Conservation (phyloP, 345 rosid genomes). For the Hypericum androsaemum region DNA sequence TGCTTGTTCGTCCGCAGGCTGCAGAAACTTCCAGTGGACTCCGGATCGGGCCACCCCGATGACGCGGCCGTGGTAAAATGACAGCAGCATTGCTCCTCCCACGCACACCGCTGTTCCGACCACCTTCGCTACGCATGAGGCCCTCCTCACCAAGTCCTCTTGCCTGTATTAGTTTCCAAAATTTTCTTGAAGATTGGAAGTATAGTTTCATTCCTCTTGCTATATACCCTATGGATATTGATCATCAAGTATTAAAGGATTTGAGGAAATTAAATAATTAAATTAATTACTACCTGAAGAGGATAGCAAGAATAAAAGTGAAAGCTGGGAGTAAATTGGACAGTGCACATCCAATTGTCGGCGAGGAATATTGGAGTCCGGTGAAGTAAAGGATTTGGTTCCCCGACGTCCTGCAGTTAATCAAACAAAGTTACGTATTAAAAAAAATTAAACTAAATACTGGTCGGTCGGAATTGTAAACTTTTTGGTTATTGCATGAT, state of each 20-base stretch:
- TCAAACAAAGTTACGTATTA: too few species aligned
- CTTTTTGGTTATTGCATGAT: too few species aligned
- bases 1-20: constrained; percentile 19
- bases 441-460: too few species aligned
- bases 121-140: constrained; percentile 44
- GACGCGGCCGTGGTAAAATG: constrained; percentile 67
- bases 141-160: background rate
- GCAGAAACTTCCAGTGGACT: constrained; percentile 68
- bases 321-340: constrained; percentile 65
- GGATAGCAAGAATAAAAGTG: constrained; percentile 67
- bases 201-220: too few species aligned
- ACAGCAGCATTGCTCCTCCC: constrained; percentile 83
- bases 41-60: constrained; percentile 48
- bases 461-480: too few species aligned
- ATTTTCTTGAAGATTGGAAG: too few species aligned
- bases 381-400: constrained; percentile 76
- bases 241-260: too few species aligned
- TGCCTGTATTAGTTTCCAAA: too few species aligned
- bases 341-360: constrained; percentile 81
- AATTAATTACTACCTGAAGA: constrained; percentile 41
- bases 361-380: constrained; percentile 62
- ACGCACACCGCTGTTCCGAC: constrained; percentile 69
- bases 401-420: constrained; percentile 44
- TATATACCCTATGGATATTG: too few species aligned
- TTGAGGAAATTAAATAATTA: too few species aligned